Conservation (phyloP, 2,329 filamentous ascomycete genomes). For the Rosellinia necatrix region DNA sequence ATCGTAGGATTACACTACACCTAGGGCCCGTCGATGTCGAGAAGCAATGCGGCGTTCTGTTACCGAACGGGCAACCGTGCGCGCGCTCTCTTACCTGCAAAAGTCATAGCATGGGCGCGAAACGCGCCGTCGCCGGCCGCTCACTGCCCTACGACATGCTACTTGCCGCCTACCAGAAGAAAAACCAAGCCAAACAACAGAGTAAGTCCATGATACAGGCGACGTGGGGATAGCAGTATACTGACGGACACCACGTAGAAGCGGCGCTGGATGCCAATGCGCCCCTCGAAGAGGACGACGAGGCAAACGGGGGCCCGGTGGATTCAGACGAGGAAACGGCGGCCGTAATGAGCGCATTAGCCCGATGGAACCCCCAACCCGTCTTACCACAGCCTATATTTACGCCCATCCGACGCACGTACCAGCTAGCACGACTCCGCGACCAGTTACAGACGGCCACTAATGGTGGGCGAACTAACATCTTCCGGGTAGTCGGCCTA, state of each 20-base stretch:
- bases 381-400: constrained; percentile 69
- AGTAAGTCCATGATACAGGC: constrained; percentile 63
- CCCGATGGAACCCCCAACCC: constrained; percentile 77
- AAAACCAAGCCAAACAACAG: constrained; percentile 97
- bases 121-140: constrained; percentile 83
- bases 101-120: constrained; percentile 92
- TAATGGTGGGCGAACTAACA: constrained; percentile 67
- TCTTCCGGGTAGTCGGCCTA: constrained; percentile 63
- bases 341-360: constrained; percentile 80
- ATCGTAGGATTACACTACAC: not conserved
- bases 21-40: constrained; percentile 88
- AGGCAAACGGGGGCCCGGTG: constrained; percentile 77
- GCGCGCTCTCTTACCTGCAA: constrained; percentile 91
- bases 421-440: constrained; percentile 65
- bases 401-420: constrained; percentile 65
- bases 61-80: constrained; percentile 85
- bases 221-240: not conserved
- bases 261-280: constrained; percentile 94
- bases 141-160: constrained; percentile 93
- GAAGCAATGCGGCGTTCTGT: constrained; percentile 85
- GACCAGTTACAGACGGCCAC: constrained; percentile 70
- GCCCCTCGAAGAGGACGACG: constrained; percentile 83
- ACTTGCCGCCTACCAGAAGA: constrained; percentile 87
- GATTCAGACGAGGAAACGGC: constrained; percentile 96
- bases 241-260: constrained; percentile 59